Conservation (phyloP, 306 rosid species). For the Casuarina glauca region DNA sequence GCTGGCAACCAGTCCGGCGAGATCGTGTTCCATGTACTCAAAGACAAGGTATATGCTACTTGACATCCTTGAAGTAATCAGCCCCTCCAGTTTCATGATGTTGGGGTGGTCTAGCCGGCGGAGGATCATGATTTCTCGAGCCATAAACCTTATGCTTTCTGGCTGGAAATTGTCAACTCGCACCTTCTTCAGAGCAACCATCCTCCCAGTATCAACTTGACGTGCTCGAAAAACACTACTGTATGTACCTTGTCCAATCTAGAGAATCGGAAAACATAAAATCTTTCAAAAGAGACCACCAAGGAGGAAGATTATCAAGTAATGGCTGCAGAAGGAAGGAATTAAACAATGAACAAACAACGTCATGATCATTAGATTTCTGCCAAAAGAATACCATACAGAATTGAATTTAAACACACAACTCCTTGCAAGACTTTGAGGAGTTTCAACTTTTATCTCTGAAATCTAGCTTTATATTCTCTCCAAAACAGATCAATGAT, state of each 20-base stretch:
- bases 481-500: not conserved
- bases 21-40: conserved; percentile 99
- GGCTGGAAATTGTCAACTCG: conserved; percentile 88
- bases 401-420: not conserved
- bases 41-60: conserved; percentile 92
- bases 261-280: not conserved
- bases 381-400: conserved; percentile 1
- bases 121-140: conserved; percentile 83
- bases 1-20: conserved; percentile 83
- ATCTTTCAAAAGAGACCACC: not conserved
- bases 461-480: not conserved
- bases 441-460: too few species aligned
- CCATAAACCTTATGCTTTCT: conserved; percentile 95
- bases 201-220: conserved; percentile 74
- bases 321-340: not conserved
- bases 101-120: conserved; percentile 96
- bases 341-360: conserved; percentile 1
- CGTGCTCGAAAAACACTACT: conserved; percentile 96
- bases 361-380: conserved; percentile 9
- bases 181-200: conserved; percentile 92
- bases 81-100: conserved; percentile 88
- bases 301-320: conserved; percentile 7
- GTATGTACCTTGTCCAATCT: conserved; percentile 99
- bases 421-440: not conserved
- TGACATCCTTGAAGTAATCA: conserved; percentile 72